Percentiles rank a stretch among this genome's conserved stretches.
Conservation (phyloP, 352 stramenopile species). For the Thalassiosira exigua region DNA sequence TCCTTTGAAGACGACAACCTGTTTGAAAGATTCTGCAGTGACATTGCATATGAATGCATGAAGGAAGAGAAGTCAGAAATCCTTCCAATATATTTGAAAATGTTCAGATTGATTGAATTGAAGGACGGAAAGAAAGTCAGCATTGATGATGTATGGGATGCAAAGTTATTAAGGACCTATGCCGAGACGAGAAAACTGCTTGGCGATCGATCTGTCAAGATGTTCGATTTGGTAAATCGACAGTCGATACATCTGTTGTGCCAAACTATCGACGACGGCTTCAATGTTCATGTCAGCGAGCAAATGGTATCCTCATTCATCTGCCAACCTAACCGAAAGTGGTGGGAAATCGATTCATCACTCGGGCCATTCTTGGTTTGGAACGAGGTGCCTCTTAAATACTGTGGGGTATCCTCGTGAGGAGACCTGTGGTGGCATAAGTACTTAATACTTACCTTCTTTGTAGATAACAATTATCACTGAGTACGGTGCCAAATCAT, state of each 20-base stretch:
- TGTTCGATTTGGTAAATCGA: conserved; percentile 29
- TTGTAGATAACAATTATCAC: too few relatives aligned
- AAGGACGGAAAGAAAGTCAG: conserved; percentile 10
- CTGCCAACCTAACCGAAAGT: not conserved
- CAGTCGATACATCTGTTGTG: conserved; percentile 39
- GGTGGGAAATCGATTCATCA: not conserved
- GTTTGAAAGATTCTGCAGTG: conserved; percentile 64
- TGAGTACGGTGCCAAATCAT: too few relatives aligned
- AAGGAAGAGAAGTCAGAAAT: conserved; percentile 69
- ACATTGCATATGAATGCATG: conserved; percentile 66
- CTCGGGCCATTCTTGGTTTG: conserved; percentile 28
- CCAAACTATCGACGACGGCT: conserved; percentile 38
- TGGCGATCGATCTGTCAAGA: not conserved
- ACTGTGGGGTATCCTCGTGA: too few relatives aligned
- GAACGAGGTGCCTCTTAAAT: conserved; percentile 24
- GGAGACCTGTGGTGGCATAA: too few relatives aligned
- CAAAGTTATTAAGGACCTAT: conserved; percentile 51
- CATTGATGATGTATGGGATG: conserved; percentile 59
- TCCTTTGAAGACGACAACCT: conserved; percentile 17
- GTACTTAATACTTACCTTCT: too few relatives aligned
- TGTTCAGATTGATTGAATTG: conserved; percentile 58
- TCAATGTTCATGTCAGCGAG: conserved; percentile 12
- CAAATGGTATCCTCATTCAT: conserved; percentile 7
- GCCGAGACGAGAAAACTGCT: conserved; percentile 17
- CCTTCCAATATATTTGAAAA: conserved; percentile 61